Base-by-base conservation (phyloP, 148 eudicot species). In the Chenopodium quinoa region DNA sequence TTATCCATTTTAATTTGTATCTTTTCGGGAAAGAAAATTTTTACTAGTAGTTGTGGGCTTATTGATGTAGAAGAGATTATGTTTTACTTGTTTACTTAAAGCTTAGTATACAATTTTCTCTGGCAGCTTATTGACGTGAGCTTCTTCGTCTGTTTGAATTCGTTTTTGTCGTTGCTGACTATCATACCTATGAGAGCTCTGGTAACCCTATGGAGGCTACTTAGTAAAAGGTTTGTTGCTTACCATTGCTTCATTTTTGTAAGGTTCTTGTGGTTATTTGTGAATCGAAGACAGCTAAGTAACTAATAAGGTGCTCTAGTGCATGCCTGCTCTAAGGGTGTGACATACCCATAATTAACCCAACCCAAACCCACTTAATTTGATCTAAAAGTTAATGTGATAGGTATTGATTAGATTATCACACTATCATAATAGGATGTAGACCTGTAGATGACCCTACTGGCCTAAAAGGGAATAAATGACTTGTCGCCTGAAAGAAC, bases 51-150 rank as follows among this genome's bases (percentile, higher is more conserved):
- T 23, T 73, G 58, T 47, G 58, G 66, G 66, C 17, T 25, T 47
- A 27, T 73, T n/a, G 60, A 73, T 64, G 71, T 16, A 66, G 2
- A 69, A 9, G 71, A 75, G 47, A 54, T 58, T 62, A 31, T 56
- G 25, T 56, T 47, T 73, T 58, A 23, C 78, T 52, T 52, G 19
- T 81, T 20, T 47, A 66, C 58, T 54, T 8, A 37, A 60, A 77
- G 16, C 13, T 73, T 2, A 14, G 20, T 17, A 56, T 56, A 56
- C 16, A 3, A 60, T 44, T 72, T 60, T 77, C 37, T 14, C 79
- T 84, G 90, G 94, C 99, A 96, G 99, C 97, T 96, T 85, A 93
- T 92, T 81, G 83, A 92, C 76, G 92, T 96, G 81, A 98, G 99
- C 78, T 89, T 86, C 88, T 96, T 91, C 84, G 98, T 96, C 75